Percentiles rank a stretch among this genome's conserved stretches.
phyloP scores from a whole-genome alignment of 441 rosid species.

The Flueggea neowawraea region DNA sequence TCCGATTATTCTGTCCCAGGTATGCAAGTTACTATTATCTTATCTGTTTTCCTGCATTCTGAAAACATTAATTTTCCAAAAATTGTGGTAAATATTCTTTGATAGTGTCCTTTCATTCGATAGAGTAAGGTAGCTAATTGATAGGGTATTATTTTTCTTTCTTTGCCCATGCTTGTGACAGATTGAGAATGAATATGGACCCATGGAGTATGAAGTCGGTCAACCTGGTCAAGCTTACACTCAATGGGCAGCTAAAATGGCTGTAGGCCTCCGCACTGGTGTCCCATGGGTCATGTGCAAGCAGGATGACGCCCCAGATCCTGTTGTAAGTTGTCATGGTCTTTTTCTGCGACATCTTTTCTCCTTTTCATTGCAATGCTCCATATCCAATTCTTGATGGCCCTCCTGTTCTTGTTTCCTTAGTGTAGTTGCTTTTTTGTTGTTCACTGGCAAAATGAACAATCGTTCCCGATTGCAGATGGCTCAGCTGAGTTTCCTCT shows the following conservation, averaged over 20 bases:
- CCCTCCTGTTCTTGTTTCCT: conserved; percentile 19
- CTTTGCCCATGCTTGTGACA: conserved; percentile 29
- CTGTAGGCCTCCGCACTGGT: conserved; percentile 87
- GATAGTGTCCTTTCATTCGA: neutral
- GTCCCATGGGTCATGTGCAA: conserved; percentile 99
- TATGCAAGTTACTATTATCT: conserved; percentile 20
- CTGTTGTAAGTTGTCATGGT: conserved; percentile 52
- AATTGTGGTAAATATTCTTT: too few species aligned
- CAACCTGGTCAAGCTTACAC: conserved; percentile 66
- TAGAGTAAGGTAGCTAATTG: conserved; percentile 4
- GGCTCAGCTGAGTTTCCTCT: conserved; percentile 23
- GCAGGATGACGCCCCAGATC: conserved; percentile 98
- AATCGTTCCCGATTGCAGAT: conserved; percentile 33
- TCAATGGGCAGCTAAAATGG: conserved; percentile 96
- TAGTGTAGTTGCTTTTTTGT: conserved; percentile 25
- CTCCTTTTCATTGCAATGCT: conserved; percentile 16
- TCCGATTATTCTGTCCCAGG: conserved; percentile 97
- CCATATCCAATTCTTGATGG: conserved; percentile 17
- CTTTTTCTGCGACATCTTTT: neutral
- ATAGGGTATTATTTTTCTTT: conserved; percentile 12
- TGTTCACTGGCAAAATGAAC: conserved; percentile 27
- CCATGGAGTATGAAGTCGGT: conserved; percentile 85
- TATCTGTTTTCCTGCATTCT: neutral
- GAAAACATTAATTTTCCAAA: too few species aligned
- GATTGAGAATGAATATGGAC: conserved; percentile 99